These are phyloP conservation scores for Haplosporangium gracile DNA, from an alignment of 192 early-diverging fungal species.

Conservation along the genomic window DNA sequence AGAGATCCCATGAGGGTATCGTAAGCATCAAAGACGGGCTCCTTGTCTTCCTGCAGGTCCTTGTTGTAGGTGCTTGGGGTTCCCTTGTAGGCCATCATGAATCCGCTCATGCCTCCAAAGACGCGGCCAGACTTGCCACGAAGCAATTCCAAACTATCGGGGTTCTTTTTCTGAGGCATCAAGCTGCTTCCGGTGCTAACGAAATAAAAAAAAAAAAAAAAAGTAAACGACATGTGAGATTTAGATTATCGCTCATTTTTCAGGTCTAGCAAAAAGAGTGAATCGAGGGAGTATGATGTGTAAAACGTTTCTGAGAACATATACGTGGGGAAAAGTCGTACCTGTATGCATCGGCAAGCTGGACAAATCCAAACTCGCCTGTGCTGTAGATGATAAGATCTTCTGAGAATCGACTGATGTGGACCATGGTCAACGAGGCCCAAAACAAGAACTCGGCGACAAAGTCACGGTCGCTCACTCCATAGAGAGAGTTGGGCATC, in stretches of 20 bases:
- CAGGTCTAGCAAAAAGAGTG: neutral
- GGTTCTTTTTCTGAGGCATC: conserved; percentile 99
- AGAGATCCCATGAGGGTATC: conserved; percentile 91
- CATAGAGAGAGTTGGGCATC: conserved; percentile 92
- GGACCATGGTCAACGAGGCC: conserved; percentile 91
- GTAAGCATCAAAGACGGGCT: conserved; percentile 96
- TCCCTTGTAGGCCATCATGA: conserved; percentile 99
- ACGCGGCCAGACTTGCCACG: conserved; percentile 97
- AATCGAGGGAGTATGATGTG: too few species aligned
- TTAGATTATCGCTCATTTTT: conserved; percentile 11
- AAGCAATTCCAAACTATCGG: conserved; percentile 94
- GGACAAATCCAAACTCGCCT: conserved; percentile 95
- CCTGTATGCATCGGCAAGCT: conserved; percentile 95
- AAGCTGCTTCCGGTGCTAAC: conserved; percentile 93
- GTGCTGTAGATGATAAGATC: conserved; percentile 96
- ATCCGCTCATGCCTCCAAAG: conserved; percentile 95
- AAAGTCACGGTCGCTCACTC: conserved; percentile 96
- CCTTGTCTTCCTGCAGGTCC: conserved; percentile 99
- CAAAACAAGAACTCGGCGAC: conserved; percentile 98
- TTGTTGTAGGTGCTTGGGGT: conserved; percentile 99
- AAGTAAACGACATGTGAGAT: conserved; percentile 24
- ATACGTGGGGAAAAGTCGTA: conserved; percentile 39
- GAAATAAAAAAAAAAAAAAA: neutral
- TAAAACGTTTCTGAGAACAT: too few species aligned
- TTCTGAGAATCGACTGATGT: conserved; percentile 91